Conservation (phyloP, 768 basidiomycete genomes). For the Leccinum incarnatum region DNA sequence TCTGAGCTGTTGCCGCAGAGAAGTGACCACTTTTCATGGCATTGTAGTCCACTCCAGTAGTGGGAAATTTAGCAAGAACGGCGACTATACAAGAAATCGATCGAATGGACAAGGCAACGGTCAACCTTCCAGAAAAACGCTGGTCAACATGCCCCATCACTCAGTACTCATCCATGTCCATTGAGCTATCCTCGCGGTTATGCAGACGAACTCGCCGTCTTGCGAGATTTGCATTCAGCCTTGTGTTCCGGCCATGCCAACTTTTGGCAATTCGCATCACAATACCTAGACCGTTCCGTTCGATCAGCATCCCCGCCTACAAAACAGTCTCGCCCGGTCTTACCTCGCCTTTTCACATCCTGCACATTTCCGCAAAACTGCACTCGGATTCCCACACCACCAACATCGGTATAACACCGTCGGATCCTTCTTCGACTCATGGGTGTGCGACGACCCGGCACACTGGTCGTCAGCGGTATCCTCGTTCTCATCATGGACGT, state of each 20-base stretch:
- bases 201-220: background rate
- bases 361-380: conserved; percentile 50
- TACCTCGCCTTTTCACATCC: conserved; percentile 44
- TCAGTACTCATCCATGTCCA: no score
- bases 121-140: no score
- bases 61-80: no score
- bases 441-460: background rate
- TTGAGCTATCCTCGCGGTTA: background rate
- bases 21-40: no score
- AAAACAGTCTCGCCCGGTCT: background rate
- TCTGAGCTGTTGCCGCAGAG: no score
- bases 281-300: conserved; percentile 5
- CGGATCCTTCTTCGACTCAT: conserved; percentile 24
- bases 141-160: no score
- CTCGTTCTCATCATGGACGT: conserved; percentile 38
- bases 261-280: conserved; percentile 15
- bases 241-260: conserved; percentile 17
- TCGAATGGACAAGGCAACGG: no score
- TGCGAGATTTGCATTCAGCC: conserved; percentile 1
- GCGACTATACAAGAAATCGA: no score
- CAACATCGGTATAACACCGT: conserved; percentile 56
- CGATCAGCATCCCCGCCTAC: background rate
- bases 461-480: background rate
- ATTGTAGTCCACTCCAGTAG: no score
- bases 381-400: conserved; percentile 63